Evolutionary conservation across 2,329 filamentous ascomycete species (phyloP).

Genomic region (Talaromyces sp.): DNA sequence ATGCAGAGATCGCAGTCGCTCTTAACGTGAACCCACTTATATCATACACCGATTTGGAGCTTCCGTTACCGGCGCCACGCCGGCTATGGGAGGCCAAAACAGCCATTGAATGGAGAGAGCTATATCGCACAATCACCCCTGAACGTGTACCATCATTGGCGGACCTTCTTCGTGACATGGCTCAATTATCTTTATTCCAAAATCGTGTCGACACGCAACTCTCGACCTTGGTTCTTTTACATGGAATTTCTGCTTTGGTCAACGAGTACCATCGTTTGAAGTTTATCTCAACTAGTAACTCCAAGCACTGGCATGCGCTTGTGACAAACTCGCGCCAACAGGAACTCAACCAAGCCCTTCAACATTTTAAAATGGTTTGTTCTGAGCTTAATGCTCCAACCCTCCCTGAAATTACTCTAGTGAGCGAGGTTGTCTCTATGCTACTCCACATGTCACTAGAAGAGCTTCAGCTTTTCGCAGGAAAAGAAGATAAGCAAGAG

Average conservation of each 20-base stretch:
- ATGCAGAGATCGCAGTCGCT: conserved; percentile 69
- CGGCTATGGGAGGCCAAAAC: conserved; percentile 68
- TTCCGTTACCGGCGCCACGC: conserved; percentile 65
- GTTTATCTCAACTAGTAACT: conserved; percentile 49
- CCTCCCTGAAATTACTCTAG: conserved; percentile 33
- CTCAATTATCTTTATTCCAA: conserved; percentile 54
- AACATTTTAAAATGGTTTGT: conserved; percentile 50
- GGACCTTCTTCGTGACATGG: conserved; percentile 61
- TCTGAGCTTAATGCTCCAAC: conserved; percentile 19
- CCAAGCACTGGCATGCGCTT: conserved; percentile 45
- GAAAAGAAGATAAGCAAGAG: conserved; percentile 46
- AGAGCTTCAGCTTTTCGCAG: conserved; percentile 48
- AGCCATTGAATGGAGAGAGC: conserved; percentile 66
- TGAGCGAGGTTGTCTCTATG: conserved; percentile 38
- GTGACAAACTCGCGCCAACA: conserved; percentile 61
- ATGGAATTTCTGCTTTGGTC: conserved; percentile 67
- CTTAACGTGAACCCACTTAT: conserved; percentile 66
- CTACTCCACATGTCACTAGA: conserved; percentile 48
- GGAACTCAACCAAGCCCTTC: conserved; percentile 63
- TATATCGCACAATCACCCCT: conserved; percentile 51
- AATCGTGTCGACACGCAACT: conserved; percentile 59
- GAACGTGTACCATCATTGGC: conserved; percentile 40
- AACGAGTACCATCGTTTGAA: conserved; percentile 63
- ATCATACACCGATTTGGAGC: conserved; percentile 68
- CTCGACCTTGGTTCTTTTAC: conserved; percentile 62